Conservation (phyloP, 768 basidiomycete species). For the Rhodotorula paludigena region DNA sequence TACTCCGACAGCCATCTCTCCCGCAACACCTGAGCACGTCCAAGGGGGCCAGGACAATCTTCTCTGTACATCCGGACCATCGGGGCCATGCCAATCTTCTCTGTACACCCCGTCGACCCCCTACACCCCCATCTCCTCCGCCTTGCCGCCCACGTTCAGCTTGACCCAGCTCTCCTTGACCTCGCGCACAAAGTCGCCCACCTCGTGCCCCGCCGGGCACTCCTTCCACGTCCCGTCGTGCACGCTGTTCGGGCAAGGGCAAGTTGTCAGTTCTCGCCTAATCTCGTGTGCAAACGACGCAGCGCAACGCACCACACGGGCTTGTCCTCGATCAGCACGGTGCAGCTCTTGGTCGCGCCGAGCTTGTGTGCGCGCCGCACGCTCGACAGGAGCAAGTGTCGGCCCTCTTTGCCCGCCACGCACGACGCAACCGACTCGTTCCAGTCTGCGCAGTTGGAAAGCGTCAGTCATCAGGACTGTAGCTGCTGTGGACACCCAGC, state of each 20-base stretch:
- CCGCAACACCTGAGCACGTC: no score
- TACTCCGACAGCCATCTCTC: no score
- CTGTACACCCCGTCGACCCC: no score
- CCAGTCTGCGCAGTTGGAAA: neutral
- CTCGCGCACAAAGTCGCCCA: constrained; percentile 67
- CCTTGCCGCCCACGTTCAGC: constrained; percentile 52
- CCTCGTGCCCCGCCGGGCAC: constrained; percentile 72
- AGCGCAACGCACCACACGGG: constrained; percentile 41
- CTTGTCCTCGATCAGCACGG: constrained; percentile 66
- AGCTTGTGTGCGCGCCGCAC: constrained; percentile 8
- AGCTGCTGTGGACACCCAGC: neutral
- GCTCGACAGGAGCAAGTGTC: neutral
- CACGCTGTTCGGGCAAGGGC: constrained; percentile 57
- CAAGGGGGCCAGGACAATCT: no score
- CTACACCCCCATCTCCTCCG: neutral
- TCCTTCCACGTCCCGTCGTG: constrained; percentile 68
- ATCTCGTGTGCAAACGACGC: neutral
- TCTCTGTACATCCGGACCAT: no score
- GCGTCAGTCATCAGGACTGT: no score
- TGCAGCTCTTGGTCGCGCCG: constrained; percentile 70
- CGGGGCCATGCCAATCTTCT: no score
- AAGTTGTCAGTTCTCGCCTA: no score
- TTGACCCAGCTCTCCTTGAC: constrained; percentile 68
- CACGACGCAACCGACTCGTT: neutral
- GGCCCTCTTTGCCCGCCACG: constrained; percentile 5